Conservation (phyloP, 139 green algal genomes). For the Ulvella scutata region DNA sequence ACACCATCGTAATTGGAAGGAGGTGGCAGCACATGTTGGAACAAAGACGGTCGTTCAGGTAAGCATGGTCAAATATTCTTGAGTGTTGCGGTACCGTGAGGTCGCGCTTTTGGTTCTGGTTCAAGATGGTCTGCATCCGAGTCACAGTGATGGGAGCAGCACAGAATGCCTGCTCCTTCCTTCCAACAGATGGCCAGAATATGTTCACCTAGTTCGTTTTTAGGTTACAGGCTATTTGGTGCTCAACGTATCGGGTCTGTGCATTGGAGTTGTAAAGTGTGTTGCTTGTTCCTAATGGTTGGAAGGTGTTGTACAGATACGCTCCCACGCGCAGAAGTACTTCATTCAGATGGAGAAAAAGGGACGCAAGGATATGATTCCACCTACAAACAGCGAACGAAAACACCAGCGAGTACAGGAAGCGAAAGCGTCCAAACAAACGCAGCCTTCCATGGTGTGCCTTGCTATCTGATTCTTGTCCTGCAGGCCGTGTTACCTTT, state of each 20-base stretch:
- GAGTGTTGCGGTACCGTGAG: too few relatives aligned
- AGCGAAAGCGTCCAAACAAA: neutral
- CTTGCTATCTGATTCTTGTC: neutral
- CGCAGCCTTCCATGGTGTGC: neutral
- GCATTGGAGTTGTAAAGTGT: too few relatives aligned
- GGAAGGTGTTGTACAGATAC: slow-evolving; percentile 4
- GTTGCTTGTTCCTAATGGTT: neutral
- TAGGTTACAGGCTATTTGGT: too few relatives aligned
- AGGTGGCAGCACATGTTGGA: slow-evolving; percentile 8
- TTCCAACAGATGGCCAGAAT: too few relatives aligned
- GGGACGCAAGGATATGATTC: neutral
- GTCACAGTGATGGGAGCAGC: too few relatives aligned
- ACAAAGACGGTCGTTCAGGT: slow-evolving; percentile 13
- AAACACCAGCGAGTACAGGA: neutral
- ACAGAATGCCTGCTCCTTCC: too few relatives aligned
- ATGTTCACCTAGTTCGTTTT: too few relatives aligned
- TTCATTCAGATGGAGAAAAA: slow-evolving; percentile 13
- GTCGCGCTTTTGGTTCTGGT: too few relatives aligned
- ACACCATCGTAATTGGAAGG: slow-evolving; percentile 11
- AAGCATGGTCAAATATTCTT: too few relatives aligned
- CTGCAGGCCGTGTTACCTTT: too few relatives aligned
- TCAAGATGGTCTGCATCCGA: too few relatives aligned
- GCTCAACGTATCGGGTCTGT: too few relatives aligned
- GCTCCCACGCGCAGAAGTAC: slow-evolving; percentile 16
- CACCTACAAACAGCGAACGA: neutral